phyloP scores from a whole-genome alignment of 2,329 filamentous ascomycete species.

The Ophiobolus disseminans region DNA sequence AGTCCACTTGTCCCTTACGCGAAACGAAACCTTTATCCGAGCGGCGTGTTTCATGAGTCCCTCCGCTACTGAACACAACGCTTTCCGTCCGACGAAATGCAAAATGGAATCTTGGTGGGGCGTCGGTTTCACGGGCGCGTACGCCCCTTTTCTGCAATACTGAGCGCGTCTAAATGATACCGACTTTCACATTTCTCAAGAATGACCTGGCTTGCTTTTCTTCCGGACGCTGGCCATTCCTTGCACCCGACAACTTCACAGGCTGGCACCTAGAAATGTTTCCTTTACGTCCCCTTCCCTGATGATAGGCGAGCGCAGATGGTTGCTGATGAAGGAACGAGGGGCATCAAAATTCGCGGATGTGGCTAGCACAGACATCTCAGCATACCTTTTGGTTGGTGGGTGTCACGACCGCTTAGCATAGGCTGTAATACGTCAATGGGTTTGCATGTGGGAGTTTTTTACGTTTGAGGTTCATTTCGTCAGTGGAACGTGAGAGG shows the following conservation, averaged over 20 bases:
- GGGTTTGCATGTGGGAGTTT: slow-evolving; percentile 48
- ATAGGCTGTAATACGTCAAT: slow-evolving; percentile 36
- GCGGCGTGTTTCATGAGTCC: slow-evolving; percentile 45
- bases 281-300: slow-evolving; percentile 40
- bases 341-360: slow-evolving; percentile 42
- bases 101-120: slow-evolving; percentile 47
- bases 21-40: slow-evolving; percentile 52
- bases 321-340: slow-evolving; percentile 37
- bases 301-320: slow-evolving; percentile 34
- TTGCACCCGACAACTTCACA: slow-evolving; percentile 35
- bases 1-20: slow-evolving; percentile 38
- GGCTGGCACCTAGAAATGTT: slow-evolving; percentile 42
- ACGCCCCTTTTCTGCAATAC: slow-evolving; percentile 44
- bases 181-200: slow-evolving; percentile 43
- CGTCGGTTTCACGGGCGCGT: slow-evolving; percentile 43
- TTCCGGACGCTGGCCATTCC: slow-evolving; percentile 35
- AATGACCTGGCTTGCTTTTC: slow-evolving; percentile 46
- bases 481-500: slow-evolving; percentile 28
- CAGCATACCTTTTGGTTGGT: slow-evolving; percentile 33
- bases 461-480: slow-evolving; percentile 35
- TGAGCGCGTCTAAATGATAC: slow-evolving; percentile 50
- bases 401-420: slow-evolving; percentile 30
- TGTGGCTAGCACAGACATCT: slow-evolving; percentile 34
- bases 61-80: slow-evolving; percentile 40
- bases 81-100: slow-evolving; percentile 41